Evolutionary conservation across 2,329 filamentous ascomycete species (phyloP).

Genomic region (Nothophoma quercina): DNA sequence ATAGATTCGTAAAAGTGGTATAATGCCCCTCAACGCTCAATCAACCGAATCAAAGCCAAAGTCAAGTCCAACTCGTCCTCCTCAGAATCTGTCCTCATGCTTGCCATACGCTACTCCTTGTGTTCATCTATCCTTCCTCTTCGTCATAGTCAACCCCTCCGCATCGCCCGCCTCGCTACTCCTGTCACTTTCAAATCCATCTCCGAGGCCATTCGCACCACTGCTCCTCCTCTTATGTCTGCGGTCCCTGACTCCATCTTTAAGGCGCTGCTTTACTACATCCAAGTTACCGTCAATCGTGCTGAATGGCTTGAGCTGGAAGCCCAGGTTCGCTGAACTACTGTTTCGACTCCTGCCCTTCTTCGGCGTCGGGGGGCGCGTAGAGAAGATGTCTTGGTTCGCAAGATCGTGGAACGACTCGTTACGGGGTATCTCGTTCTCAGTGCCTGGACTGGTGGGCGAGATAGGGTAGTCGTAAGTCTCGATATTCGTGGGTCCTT

Average conservation of each 20-base stretch:
- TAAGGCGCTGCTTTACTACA: slow-evolving; percentile 83
- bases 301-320: slow-evolving; percentile 75
- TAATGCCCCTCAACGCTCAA: slow-evolving; percentile 7
- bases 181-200: slow-evolving; percentile 26
- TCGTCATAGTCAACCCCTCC: slow-evolving; percentile 34
- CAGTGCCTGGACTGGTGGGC: slow-evolving; percentile 29
- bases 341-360: slow-evolving; percentile 73
- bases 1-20: slow-evolving; percentile 11
- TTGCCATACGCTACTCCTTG: no score
- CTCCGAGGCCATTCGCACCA: slow-evolving; percentile 31
- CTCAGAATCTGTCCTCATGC: no score
- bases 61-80: no score
- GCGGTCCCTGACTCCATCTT: slow-evolving; percentile 83
- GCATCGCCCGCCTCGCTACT: slow-evolving; percentile 24
- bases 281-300: slow-evolving; percentile 74
- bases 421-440: slow-evolving; percentile 70
- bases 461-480: slow-evolving; percentile 40
- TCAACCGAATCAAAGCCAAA: not conserved
- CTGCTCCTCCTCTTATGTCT: slow-evolving; percentile 64
- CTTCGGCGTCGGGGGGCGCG: slow-evolving; percentile 81
- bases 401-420: slow-evolving; percentile 94
- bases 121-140: slow-evolving; percentile 21
- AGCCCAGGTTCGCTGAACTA: slow-evolving; percentile 61
- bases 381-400: slow-evolving; percentile 88
- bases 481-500: slow-evolving; percentile 27